These are phyloP conservation scores for Cafeteria roenbergensis DNA, from an alignment of 108 stramenopile species.

Conservation along the genomic window DNA sequence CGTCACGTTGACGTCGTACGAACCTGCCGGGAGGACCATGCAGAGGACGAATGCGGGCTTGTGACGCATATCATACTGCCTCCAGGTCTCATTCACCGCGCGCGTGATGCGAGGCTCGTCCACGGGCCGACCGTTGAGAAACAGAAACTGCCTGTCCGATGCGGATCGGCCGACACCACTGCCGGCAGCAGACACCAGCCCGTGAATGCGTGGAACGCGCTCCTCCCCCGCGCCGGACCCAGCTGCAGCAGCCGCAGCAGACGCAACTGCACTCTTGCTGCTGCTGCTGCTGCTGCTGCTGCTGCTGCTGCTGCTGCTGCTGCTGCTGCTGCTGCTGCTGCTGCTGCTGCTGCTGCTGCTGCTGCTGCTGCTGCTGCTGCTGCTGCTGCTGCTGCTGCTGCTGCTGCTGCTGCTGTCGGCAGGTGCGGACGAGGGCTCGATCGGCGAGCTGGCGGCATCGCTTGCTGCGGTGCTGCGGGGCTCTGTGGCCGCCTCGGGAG, in stretches of 20 bases:
- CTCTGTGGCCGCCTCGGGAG: too few relatives aligned
- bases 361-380: constrained; percentile 1
- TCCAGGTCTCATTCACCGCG: constrained; percentile 60
- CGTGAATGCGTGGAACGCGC: constrained; percentile 24
- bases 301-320: not conserved
- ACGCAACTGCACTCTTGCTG: not conserved
- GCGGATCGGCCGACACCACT: constrained; percentile 49
- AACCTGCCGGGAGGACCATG: constrained; percentile 58
- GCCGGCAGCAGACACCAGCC: constrained; percentile 56
- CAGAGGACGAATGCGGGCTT: constrained; percentile 71
- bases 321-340: not conserved
- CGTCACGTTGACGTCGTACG: constrained; percentile 82
- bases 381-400: not conserved
- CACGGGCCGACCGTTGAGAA: constrained; percentile 85
- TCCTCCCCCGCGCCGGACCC: not conserved
- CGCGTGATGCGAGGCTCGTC: constrained; percentile 66
- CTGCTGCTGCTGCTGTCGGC: constrained; percentile 4
- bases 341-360: not conserved
- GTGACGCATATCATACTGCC: constrained; percentile 59
- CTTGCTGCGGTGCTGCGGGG: too few relatives aligned
- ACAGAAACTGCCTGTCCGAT: constrained; percentile 67
- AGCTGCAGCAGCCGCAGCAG: not conserved
- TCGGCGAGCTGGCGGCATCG: too few relatives aligned
- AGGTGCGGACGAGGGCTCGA: too few relatives aligned
- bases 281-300: not conserved